Conservation (phyloP, 2,329 filamentous ascomycete species). For the Botrytis porri region DNA sequence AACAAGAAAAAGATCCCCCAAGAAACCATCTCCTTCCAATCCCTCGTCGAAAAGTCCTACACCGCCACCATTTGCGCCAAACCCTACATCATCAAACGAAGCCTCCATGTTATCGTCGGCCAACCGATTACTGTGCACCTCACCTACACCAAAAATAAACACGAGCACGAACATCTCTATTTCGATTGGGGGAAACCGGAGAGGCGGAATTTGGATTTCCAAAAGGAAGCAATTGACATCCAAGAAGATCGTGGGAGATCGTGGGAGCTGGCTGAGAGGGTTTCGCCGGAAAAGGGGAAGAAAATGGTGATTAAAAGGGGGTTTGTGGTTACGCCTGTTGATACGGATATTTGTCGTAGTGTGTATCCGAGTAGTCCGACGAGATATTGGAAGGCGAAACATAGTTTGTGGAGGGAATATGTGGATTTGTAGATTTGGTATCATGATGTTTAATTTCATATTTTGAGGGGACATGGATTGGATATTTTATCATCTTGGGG, state of each 20-base stretch:
- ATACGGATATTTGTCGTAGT: neutral
- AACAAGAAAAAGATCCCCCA: neutral
- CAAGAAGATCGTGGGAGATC: neutral
- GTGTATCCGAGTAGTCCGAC: neutral
- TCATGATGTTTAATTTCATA: neutral
- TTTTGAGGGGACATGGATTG: neutral
- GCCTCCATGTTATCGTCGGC: neutral
- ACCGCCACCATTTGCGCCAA: neutral
- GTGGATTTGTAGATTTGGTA: neutral
- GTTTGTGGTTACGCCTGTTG: fast-evolving
- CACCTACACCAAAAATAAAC: neutral
- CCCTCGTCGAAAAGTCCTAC: neutral
- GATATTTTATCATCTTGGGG: neutral
- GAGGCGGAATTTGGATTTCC: neutral
- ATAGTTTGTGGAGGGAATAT: neutral
- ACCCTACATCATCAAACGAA: too few relatives aligned
- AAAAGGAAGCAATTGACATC: neutral
- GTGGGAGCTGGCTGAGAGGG: neutral
- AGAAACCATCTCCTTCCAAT: neutral
- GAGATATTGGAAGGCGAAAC: neutral
- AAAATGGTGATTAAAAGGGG: neutral
- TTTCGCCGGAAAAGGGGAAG: too few relatives aligned
- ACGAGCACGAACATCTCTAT: neutral
- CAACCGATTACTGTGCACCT: neutral
- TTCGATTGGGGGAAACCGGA: neutral